Percentiles rank a stretch among this genome's conserved stretches.
Evolutionary conservation across 176 grass and related monocot genomes (phyloP).

Genomic region (Tuctoria greenei): DNA sequence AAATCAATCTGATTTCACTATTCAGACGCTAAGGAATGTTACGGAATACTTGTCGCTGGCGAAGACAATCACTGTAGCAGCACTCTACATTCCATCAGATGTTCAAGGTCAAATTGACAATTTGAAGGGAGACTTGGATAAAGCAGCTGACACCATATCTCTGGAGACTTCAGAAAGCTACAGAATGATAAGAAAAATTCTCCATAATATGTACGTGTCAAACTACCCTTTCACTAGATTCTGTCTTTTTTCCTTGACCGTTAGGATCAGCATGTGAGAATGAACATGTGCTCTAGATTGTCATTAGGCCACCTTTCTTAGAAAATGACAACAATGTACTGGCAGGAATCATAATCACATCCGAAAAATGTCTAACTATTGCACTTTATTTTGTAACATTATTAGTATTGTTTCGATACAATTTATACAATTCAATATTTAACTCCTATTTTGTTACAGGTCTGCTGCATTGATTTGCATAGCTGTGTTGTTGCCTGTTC

Average conservation of each 20-base stretch:
- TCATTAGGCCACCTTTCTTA: not conserved
- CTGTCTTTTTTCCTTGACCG: not conserved
- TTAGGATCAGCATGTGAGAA: not conserved
- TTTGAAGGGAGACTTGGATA: constrained; percentile 69
- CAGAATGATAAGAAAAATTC: constrained; percentile 63
- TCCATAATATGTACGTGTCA: constrained; percentile 61
- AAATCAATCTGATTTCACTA: constrained; percentile 97
- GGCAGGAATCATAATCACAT: not conserved
- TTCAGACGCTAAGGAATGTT: constrained; percentile 78
- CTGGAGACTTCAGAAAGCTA: constrained; percentile 73
- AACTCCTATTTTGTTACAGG: constrained; percentile 42
- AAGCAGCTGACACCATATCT: constrained; percentile 69
- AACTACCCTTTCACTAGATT: constrained; percentile 6
- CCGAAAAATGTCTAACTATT: constrained; percentile 2
- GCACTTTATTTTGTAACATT: not conserved
- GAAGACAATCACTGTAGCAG: constrained; percentile 70
- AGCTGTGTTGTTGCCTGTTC: constrained; percentile 67
- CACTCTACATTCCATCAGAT: constrained; percentile 79
- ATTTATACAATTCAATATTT: not conserved
- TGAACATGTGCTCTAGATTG: constrained; percentile 10
- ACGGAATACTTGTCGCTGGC: constrained; percentile 87
- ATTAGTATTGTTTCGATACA: constrained; percentile 18
- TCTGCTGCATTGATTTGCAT: constrained; percentile 60
- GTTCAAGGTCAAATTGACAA: constrained; percentile 75
- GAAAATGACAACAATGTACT: not conserved